Conservation (phyloP, 768 basidiomycete genomes). For the Tephrocybe sp. region DNA sequence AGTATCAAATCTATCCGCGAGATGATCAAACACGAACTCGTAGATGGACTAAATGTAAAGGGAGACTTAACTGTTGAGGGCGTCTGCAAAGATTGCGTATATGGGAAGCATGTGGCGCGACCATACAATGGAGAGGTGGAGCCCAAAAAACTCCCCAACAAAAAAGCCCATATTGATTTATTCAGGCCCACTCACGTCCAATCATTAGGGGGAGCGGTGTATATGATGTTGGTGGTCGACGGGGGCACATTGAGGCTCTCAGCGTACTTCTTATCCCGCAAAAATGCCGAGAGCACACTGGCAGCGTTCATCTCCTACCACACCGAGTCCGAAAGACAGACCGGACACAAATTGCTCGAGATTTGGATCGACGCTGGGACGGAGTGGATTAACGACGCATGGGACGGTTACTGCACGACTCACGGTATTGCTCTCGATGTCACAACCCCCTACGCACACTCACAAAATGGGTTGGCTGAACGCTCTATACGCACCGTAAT, state of each 20-base stretch:
- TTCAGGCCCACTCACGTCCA: slow-evolving; percentile 15
- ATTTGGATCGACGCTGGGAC: neutral
- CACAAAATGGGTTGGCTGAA: neutral
- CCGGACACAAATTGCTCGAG: neutral
- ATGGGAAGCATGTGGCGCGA: neutral
- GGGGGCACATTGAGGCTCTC: slow-evolving; percentile 14
- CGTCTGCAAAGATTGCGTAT: slow-evolving; percentile 5
- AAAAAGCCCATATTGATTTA: neutral
- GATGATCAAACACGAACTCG: slow-evolving; percentile 12
- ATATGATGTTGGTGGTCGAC: slow-evolving; percentile 25
- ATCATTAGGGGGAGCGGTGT: slow-evolving; percentile 15
- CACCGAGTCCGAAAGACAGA: neutral
- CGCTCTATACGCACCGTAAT: neutral
- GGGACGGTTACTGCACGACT: neutral
- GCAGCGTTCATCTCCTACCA: slow-evolving; percentile 7
- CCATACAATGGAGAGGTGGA: slow-evolving; percentile 21
- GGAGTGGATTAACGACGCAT: neutral
- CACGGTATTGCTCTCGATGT: neutral
- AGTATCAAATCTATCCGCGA: slow-evolving; percentile 8
- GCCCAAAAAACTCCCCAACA: slow-evolving; percentile 11
- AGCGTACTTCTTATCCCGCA: slow-evolving; percentile 16
- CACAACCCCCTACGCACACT: neutral
- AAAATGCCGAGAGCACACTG: neutral
- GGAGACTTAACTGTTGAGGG: slow-evolving; percentile 8
- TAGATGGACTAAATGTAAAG: slow-evolving; percentile 20